Evolutionary conservation across 2,329 filamentous ascomycete genomes (phyloP).

Genomic region (Aspergillus terreus): DNA sequence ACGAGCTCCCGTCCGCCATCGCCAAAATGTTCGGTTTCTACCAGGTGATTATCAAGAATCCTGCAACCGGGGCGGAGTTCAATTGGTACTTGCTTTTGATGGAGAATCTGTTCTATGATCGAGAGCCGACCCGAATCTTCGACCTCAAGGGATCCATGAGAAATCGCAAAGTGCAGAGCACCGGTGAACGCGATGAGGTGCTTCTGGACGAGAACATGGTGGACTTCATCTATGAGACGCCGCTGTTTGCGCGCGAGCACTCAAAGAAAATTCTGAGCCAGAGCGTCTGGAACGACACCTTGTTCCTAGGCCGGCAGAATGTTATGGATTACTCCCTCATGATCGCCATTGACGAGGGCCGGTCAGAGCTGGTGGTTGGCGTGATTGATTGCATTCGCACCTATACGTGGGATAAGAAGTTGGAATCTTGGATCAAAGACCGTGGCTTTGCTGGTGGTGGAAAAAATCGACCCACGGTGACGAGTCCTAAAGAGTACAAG

Average conservation of each 20-base stretch:
- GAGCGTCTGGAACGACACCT: conserved; percentile 94
- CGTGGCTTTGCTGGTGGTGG: conserved; percentile 79
- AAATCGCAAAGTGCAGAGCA: conserved; percentile 94
- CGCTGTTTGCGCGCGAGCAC: conserved; percentile 91
- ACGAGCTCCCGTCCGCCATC: conserved; percentile 91
- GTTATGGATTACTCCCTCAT: conserved; percentile 99
- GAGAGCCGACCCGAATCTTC: conserved; percentile 82
- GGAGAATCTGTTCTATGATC: conserved; percentile 97
- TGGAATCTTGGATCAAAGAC: conserved; percentile 99
- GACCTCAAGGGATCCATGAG: conserved; percentile 98
- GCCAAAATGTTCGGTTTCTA: conserved; percentile 99
- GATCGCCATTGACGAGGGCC: conserved; percentile 90
- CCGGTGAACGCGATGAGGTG: conserved; percentile 93
- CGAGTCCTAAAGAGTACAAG: conserved; percentile 96
- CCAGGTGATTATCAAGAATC: conserved; percentile 95
- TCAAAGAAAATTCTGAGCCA: conserved; percentile 89
- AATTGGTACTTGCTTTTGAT: conserved; percentile 93
- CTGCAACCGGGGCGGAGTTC: conserved; percentile 83
- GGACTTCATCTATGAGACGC: conserved; percentile 97
- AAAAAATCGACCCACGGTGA: conserved; percentile 84
- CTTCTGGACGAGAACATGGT: conserved; percentile 98
- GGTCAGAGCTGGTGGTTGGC: conserved; percentile 89
- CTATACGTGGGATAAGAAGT: conserved; percentile 99
- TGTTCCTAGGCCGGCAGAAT: conserved; percentile 90
- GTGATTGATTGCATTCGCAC: conserved; percentile 99